Conservation (phyloP, 805 yeast genomes). For the Hanseniaspora clermontiae region DNA sequence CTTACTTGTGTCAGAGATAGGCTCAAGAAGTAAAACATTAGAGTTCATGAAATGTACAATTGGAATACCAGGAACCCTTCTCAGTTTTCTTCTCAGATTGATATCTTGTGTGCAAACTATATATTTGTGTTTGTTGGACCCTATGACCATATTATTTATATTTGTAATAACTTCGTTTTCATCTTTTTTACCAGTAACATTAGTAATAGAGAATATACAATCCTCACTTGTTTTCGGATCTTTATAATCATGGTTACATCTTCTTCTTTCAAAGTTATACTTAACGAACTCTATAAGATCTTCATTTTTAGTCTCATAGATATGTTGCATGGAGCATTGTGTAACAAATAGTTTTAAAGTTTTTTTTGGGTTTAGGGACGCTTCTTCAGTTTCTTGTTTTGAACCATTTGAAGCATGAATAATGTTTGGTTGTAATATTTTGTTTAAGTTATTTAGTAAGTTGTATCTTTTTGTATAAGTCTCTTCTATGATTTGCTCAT, state of each 20-base stretch:
- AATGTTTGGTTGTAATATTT: slow-evolving; percentile 52
- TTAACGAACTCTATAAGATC: slow-evolving; percentile 72
- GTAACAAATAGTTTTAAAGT: slow-evolving; percentile 34
- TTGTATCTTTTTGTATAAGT: slow-evolving; percentile 61
- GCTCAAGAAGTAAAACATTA: slow-evolving; percentile 93
- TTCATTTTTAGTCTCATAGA: slow-evolving; percentile 61
- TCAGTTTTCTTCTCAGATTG: slow-evolving; percentile 50
- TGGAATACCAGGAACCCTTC: slow-evolving; percentile 83
- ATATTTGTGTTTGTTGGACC: slow-evolving; percentile 71
- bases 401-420: slow-evolving; percentile 31
- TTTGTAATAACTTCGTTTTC: neutral
- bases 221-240: slow-evolving; percentile 54
- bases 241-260: slow-evolving; percentile 71
- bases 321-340: slow-evolving; percentile 83
- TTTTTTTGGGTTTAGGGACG: slow-evolving; percentile 3
- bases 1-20: slow-evolving; percentile 61
- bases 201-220: slow-evolving; percentile 61
- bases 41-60: slow-evolving; percentile 64
- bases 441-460: slow-evolving; percentile 61
- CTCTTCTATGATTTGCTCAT: slow-evolving; percentile 59
- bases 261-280: slow-evolving; percentile 64
- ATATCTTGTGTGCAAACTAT: slow-evolving; percentile 75
- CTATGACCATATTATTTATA: slow-evolving; percentile 11
- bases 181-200: slow-evolving; percentile 42
- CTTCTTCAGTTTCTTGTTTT: slow-evolving; percentile 61